Conservation (phyloP, 2,329 filamentous ascomycete genomes). For the Pseudopyricularia javanii region DNA sequence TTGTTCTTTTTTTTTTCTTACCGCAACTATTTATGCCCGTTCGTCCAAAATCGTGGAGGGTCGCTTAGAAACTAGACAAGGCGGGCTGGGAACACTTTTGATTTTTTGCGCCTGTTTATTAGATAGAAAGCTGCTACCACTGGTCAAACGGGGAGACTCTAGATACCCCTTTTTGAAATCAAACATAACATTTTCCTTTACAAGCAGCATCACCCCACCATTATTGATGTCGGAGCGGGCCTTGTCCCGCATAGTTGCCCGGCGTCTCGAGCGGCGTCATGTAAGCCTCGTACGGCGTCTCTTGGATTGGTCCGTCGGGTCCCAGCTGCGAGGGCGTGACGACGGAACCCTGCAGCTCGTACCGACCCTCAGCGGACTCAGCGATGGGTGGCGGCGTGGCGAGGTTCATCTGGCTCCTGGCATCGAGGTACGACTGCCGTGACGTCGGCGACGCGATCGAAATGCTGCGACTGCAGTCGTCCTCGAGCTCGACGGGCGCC, state of each 20-base stretch:
- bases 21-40: too few species aligned
- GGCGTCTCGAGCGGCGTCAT: neutral
- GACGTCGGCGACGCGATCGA: neutral
- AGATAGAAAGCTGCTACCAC: neutral
- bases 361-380: neutral
- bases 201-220: neutral
- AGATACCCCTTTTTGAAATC: neutral
- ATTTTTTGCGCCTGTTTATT: too few species aligned
- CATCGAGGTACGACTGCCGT: neutral
- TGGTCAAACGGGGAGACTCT: neutral
- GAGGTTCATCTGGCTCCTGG: neutral
- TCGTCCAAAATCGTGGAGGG: too few species aligned
- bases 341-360: neutral
- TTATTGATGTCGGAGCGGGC: slow-evolving; percentile 3
- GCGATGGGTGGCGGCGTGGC: neutral
- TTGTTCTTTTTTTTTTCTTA: too few species aligned
- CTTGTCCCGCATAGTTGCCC: neutral
- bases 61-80: too few species aligned
- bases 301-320: neutral
- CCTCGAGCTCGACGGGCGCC: slow-evolving; percentile 42
- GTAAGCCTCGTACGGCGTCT: neutral
- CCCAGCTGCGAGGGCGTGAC: neutral
- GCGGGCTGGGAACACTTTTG: too few species aligned
- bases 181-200: neutral
- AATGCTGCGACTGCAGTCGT: neutral